These are phyloP conservation scores for Globisporangium polare DNA, from an alignment of 352 stramenopile genomes.

Conservation along the genomic window DNA sequence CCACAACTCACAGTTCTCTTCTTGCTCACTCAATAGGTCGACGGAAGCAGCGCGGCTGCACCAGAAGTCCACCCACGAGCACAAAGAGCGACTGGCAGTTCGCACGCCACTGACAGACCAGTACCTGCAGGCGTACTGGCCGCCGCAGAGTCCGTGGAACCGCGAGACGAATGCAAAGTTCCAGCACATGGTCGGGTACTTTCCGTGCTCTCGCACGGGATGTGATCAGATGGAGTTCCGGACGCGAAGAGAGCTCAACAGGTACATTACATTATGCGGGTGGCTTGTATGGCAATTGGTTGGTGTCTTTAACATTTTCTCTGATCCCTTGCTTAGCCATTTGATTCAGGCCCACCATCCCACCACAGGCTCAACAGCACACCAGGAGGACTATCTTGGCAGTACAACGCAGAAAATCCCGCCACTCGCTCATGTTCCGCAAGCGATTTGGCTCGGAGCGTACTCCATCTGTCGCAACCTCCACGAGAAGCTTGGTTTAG, in stretches of 20 bases:
- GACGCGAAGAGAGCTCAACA: constrained; percentile 34
- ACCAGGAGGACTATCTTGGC: background rate
- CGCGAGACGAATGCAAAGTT: constrained; percentile 21
- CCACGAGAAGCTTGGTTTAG: constrained; percentile 28
- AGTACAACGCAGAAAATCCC: background rate
- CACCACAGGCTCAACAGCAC: background rate
- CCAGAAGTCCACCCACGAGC: constrained; percentile 36
- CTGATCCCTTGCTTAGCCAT: background rate
- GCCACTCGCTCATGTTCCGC: background rate
- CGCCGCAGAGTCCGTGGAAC: constrained; percentile 40
- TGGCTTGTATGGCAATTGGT: background rate
- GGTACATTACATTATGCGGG: constrained; percentile 14
- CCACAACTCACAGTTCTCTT: background rate
- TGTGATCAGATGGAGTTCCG: constrained; percentile 41
- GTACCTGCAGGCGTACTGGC: constrained; percentile 62
- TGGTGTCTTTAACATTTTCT: background rate
- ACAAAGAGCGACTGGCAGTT: constrained; percentile 33
- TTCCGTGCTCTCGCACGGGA: constrained; percentile 25
- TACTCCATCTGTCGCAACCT: constrained; percentile 35
- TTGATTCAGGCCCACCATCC: background rate
- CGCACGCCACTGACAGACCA: constrained; percentile 42
- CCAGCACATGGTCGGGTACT: constrained; percentile 44
- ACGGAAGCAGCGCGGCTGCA: constrained; percentile 46
- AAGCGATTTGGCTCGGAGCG: constrained; percentile 42
- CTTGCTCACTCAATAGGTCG: constrained; percentile 20